Base-by-base conservation (phyloP, 2,329 filamentous ascomycete species). In the Calonectria pseudoturangicola region DNA sequence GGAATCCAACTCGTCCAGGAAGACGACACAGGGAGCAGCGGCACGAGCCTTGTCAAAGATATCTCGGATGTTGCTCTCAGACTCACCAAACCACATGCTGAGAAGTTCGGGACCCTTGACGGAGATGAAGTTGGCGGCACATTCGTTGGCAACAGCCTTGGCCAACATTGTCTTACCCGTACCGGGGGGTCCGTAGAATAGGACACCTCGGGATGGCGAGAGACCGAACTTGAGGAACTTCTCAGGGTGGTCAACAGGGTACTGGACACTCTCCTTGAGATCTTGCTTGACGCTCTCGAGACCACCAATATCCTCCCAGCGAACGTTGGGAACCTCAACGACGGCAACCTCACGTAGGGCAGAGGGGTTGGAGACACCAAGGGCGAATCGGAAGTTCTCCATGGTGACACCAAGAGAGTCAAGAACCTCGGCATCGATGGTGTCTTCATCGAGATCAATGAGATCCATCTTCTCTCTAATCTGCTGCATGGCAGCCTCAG, bases 381-480 rank as follows among this genome's bases (percentile, higher is more conserved):
- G 94, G 73, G 97, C 96, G 82, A 98, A 99, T 81, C 96, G 94
- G 95, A 99, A 99, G 92, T 99, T 99, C 87, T 99, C 97, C 95
- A 98, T 98, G 74, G 97, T 99, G 62, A 99, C 97, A 84, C 97
- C 97, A 58, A 99, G 92, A 56, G 97, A 98, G 87, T 99, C 97
- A 68, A 99, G 92, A 66, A 99, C 97, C 88, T 99, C 97, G 36
- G 97, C 97, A 81, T 99, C 97, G 75, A 99, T 99, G 74, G 97
- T 99, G 83, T 99, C 97, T 88, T 99, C 97, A 77, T 99, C 97
- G 41, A 99, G 91, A 86, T 99, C 97, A 79, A 99, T 99, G 76
- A 99, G 92, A 84, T 99, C 97, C 97, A 99, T 99, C 93, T 99
- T 99, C 88, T 99, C 97, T 88, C 97, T 96, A 86, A 99, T 99